Conservation (phyloP, 306 rosid species). For the Urtica urens region DNA sequence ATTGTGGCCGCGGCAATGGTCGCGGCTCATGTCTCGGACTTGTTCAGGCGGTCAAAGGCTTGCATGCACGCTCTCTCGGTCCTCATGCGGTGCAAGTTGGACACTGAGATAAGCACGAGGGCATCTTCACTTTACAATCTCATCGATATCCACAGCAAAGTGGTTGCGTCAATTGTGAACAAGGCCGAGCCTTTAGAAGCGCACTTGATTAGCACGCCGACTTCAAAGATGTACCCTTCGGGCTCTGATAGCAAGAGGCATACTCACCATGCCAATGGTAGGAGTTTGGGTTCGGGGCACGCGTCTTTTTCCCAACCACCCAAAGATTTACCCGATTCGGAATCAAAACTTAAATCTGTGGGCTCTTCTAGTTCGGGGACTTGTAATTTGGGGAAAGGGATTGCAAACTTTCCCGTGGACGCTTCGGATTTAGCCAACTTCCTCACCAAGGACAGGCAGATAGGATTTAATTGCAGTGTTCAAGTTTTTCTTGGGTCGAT, state of each 20-base stretch:
- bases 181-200: slow-evolving; percentile 93
- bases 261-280: slow-evolving; percentile 32
- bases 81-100: slow-evolving; percentile 88
- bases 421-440: slow-evolving; percentile 96
- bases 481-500: slow-evolving; percentile 72
- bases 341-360: slow-evolving; percentile 24
- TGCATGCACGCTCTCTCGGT: slow-evolving; percentile 93
- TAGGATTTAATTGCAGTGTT: slow-evolving; percentile 73
- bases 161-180: slow-evolving; percentile 74
- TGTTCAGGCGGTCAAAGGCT: slow-evolving; percentile 88
- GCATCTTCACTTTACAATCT: slow-evolving; percentile 88
- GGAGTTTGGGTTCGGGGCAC: slow-evolving; percentile 40
- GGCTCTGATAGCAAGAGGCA: slow-evolving; percentile 34
- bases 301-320: slow-evolving; percentile 26
- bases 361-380: slow-evolving; percentile 36
- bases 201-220: slow-evolving; percentile 43
- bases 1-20: slow-evolving; percentile 99
- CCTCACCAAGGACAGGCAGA: slow-evolving; percentile 81
- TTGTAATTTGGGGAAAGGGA: slow-evolving; percentile 43
- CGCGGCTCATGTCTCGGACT: slow-evolving; percentile 94
- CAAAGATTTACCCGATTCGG: slow-evolving; percentile 31
- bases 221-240: slow-evolving; percentile 42
- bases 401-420: slow-evolving; percentile 54
- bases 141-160: slow-evolving; percentile 87
- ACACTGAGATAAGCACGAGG: slow-evolving; percentile 68